Evolutionary conservation across 108 stramenopile genomes (phyloP).

Genomic region (Pelagomonas calceolata): DNA sequence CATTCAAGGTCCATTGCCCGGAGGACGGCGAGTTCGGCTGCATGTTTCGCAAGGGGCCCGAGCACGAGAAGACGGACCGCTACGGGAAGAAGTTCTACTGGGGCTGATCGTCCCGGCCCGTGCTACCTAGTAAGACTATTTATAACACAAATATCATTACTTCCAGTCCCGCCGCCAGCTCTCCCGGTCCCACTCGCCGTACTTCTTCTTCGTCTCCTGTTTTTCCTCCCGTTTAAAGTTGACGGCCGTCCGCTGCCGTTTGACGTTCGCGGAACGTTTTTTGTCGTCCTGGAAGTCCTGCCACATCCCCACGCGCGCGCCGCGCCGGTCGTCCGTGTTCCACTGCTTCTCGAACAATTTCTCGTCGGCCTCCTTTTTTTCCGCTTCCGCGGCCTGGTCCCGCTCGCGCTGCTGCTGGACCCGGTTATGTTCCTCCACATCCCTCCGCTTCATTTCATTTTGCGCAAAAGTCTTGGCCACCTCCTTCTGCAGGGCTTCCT

Average conservation of each 20-base stretch:
- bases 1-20: too few species aligned
- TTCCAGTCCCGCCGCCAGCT: neutral
- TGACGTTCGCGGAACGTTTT: neutral
- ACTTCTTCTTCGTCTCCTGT: neutral
- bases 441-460: slow-evolving; percentile 2
- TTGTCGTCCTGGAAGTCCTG: neutral
- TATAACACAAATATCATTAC: too few species aligned
- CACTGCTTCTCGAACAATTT: neutral
- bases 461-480: slow-evolving; percentile 12
- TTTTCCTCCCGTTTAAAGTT: neutral
- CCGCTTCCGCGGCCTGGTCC: slow-evolving; percentile 1
- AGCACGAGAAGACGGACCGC: too few species aligned
- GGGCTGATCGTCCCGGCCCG: too few species aligned
- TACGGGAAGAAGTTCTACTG: too few species aligned
- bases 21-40: too few species aligned
- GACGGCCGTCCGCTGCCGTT: neutral
- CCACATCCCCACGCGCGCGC: neutral
- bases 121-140: too few species aligned
- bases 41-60: too few species aligned
- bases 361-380: neutral
- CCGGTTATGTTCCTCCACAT: slow-evolving; percentile 1
- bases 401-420: slow-evolving; percentile 1
- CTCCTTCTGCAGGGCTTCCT: neutral
- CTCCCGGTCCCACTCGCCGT: neutral
- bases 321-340: neutral